These are phyloP conservation scores for Mycena haematopus DNA, from an alignment of 768 basidiomycete species.

Conservation along the genomic window DNA sequence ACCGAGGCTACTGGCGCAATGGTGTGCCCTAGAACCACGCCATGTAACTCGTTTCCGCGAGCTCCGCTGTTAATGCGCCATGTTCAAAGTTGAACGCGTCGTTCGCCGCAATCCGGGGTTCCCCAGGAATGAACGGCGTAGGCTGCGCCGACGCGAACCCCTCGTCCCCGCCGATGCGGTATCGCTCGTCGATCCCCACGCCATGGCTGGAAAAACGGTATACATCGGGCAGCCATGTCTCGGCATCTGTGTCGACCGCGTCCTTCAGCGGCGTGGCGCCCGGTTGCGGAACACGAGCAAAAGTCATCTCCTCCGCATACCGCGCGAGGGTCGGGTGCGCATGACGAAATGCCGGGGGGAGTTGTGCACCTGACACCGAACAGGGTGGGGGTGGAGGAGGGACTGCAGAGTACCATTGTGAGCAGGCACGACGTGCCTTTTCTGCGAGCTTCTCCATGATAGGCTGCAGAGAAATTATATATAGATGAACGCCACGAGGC, in stretches of 20 bases:
- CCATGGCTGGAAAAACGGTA: conserved; percentile 53
- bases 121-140: conserved; percentile 53
- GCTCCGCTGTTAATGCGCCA: conserved; percentile 59
- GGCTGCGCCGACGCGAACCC: conserved; percentile 42
- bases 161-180: conserved; percentile 30
- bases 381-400: conserved; percentile 24
- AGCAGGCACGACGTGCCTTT: conserved; percentile 54
- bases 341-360: conserved; percentile 44
- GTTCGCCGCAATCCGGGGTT: conserved; percentile 59
- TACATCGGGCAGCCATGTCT: conserved; percentile 52
- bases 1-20: neutral
- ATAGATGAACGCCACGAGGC: neutral
- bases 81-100: conserved; percentile 67
- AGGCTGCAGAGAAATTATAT: conserved; percentile 43
- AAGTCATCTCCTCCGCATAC: conserved; percentile 42
- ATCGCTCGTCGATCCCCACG: conserved; percentile 48
- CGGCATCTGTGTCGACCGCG: conserved; percentile 27
- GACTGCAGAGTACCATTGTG: conserved; percentile 39
- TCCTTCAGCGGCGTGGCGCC: conserved; percentile 15
- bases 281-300: conserved; percentile 20
- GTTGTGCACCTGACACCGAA: conserved; percentile 29
- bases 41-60: conserved; percentile 71
- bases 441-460: conserved; percentile 61
- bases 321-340: conserved; percentile 43
- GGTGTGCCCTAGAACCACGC: conserved; percentile 61